Evolutionary conservation across 2,329 filamentous ascomycete species (phyloP).

Genomic region (Rhytidhysteron rufulum): DNA sequence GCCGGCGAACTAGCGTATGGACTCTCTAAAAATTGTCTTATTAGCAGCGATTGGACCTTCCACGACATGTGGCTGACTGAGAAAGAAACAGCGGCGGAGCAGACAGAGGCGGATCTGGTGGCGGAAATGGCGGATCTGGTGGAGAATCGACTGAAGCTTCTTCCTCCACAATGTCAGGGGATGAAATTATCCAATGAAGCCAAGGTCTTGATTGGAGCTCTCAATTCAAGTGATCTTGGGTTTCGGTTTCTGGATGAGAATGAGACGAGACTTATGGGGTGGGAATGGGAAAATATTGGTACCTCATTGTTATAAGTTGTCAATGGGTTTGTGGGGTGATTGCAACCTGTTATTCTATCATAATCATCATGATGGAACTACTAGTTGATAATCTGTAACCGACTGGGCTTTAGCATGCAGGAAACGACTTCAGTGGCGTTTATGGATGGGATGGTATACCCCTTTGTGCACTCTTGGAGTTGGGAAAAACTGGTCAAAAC

Average conservation of each 20-base stretch:
- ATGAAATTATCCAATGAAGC: not conserved
- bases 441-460: no score
- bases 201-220: not conserved
- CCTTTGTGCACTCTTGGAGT: no score
- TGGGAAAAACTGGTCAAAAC: no score
- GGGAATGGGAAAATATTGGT: no score
- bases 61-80: not conserved
- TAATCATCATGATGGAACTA: no score
- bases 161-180: not conserved
- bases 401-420: no score
- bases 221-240: not conserved
- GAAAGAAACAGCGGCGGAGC: not conserved
- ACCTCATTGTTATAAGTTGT: no score
- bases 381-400: no score
- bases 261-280: no score
- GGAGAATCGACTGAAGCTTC: not conserved
- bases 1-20: not conserved
- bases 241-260: not conserved
- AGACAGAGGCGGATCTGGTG: not conserved
- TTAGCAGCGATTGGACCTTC: not conserved
- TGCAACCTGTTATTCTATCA: no score
- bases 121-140: not conserved
- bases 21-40: not conserved
- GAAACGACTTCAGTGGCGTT: no score
- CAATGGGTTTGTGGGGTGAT: no score